These are phyloP conservation scores for Erythrobasidium yunnanense DNA, from an alignment of 768 basidiomycete species.

Conservation along the genomic window DNA sequence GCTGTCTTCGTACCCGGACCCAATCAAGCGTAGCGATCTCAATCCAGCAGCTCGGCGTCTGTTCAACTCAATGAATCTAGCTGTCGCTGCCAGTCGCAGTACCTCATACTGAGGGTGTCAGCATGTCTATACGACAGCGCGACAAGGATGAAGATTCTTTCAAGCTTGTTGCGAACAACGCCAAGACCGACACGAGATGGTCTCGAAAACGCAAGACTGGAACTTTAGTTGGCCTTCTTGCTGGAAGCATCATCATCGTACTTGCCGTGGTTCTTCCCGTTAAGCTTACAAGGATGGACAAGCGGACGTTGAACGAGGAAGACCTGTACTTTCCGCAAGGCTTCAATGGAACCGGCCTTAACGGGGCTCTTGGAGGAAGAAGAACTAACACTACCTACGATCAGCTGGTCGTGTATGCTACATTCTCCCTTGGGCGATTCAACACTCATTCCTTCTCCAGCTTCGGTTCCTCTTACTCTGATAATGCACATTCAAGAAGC, in stretches of 20 bases:
- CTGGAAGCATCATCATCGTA: neutral
- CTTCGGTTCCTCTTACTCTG: slow-evolving; percentile 14
- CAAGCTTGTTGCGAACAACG: no score
- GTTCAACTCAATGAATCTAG: no score
- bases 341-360: slow-evolving; percentile 19
- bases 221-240: neutral
- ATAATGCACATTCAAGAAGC: slow-evolving; percentile 10
- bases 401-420: slow-evolving; percentile 4
- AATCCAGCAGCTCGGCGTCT: no score
- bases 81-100: no score
- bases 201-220: no score
- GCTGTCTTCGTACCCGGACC: no score
- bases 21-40: no score
- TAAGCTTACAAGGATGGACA: neutral
- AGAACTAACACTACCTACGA: neutral
- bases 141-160: no score
- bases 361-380: neutral
- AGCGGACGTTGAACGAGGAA: no score
- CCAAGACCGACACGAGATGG: no score
- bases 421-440: neutral
- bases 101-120: no score
- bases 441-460: neutral
- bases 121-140: no score
- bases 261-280: slow-evolving; percentile 16
- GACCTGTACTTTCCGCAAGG: slow-evolving; percentile 19